A percentile compares a stretch with the other conserved stretches of the same genome.
Evolutionary conservation across 805 yeast genomes (phyloP).

Genomic region (Yamadazyma olivae): DNA sequence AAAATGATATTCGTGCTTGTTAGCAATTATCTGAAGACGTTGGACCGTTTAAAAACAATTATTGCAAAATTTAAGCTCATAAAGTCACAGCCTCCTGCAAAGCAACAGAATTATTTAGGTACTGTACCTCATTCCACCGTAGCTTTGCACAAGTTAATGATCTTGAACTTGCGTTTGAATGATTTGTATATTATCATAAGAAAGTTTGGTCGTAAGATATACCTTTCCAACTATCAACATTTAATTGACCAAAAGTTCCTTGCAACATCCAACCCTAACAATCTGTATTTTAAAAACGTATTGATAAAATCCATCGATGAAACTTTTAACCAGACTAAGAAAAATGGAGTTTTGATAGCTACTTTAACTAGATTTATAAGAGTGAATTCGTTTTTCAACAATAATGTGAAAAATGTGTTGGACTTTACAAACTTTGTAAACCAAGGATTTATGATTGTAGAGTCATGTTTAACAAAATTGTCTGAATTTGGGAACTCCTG

Average conservation of each 20-base stretch:
- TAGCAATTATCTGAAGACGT: slow-evolving; percentile 20
- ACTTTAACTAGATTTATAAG: slow-evolving; percentile 45
- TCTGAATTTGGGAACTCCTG: slow-evolving; percentile 39
- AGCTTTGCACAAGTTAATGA: slow-evolving; percentile 47
- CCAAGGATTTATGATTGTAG: slow-evolving; percentile 34
- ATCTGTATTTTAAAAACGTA: slow-evolving; percentile 25
- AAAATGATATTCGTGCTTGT: slow-evolving; percentile 26
- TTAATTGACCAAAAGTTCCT: slow-evolving; percentile 41
- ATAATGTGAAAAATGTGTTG: slow-evolving; percentile 30
- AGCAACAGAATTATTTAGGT: slow-evolving; percentile 16
- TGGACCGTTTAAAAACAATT: slow-evolving; percentile 22
- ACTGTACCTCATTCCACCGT: slow-evolving; percentile 23
- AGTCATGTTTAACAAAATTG: slow-evolving; percentile 26
- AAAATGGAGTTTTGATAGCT: slow-evolving; percentile 48
- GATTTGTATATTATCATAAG: slow-evolving; percentile 48
- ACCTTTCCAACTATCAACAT: slow-evolving; percentile 40
- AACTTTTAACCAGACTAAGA: slow-evolving; percentile 41
- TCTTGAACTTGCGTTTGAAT: slow-evolving; percentile 44
- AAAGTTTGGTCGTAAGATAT: slow-evolving; percentile 46
- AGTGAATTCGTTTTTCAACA: slow-evolving; percentile 32
- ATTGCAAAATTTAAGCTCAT: slow-evolving; percentile 16
- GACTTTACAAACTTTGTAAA: slow-evolving; percentile 41
- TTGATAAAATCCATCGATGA: slow-evolving; percentile 31
- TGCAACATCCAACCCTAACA: slow-evolving; percentile 18
- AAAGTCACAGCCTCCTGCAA: slow-evolving; percentile 5